These are phyloP conservation scores for Suillus subalutaceus DNA, from an alignment of 768 basidiomycete genomes.

Conservation along the genomic window DNA sequence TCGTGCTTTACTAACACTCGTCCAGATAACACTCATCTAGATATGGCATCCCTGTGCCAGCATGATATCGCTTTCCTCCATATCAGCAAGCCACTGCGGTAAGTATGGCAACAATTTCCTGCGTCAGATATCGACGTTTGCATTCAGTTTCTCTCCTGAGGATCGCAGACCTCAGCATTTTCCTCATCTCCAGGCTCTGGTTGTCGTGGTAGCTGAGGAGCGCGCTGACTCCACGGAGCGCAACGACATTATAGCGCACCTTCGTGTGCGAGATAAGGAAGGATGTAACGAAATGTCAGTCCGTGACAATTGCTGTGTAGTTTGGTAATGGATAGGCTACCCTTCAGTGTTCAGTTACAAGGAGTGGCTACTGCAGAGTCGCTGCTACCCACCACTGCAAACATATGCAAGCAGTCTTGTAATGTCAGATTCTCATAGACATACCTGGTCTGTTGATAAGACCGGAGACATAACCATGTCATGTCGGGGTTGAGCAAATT, in stretches of 20 bases:
- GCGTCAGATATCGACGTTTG: no score
- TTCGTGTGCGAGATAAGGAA: background rate
- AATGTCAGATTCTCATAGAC: background rate
- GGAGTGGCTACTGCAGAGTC: background rate
- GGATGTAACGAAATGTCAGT: background rate
- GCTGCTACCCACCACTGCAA: background rate
- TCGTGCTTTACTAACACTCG: no score
- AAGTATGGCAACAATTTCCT: no score
- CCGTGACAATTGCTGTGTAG: background rate
- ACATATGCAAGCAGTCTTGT: background rate
- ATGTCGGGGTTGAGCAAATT: background rate
- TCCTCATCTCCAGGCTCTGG: background rate
- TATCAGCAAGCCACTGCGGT: no score
- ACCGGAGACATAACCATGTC: background rate
- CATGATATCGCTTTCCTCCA: no score
- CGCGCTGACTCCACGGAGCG: background rate
- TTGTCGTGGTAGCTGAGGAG: background rate
- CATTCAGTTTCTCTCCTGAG: no score
- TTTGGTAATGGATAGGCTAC: background rate
- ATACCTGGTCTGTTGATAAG: background rate
- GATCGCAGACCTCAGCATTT: background rate
- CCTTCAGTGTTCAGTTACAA: background rate
- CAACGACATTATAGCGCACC: background rate
- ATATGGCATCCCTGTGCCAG: no score
- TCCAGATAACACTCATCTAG: background rate